Evolutionary conservation across 805 yeast genomes (phyloP).

Genomic region (Candida xiaguanensis): DNA sequence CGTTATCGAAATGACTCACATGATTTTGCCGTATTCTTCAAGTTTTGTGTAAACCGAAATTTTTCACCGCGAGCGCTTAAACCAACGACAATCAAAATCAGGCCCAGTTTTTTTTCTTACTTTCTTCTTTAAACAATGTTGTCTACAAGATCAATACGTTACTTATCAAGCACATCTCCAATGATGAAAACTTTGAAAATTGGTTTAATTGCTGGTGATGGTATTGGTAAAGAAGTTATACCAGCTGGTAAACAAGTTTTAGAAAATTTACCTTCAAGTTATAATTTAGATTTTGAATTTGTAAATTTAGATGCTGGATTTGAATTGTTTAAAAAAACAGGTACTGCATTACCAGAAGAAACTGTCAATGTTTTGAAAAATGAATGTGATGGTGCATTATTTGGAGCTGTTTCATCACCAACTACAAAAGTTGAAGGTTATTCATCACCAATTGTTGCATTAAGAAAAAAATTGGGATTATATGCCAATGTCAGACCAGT

Average conservation of each 20-base stretch:
- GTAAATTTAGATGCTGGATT: slow-evolving; percentile 90
- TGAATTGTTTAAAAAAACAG: slow-evolving; percentile 91
- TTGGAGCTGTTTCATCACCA: slow-evolving; percentile 97
- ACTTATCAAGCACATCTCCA: slow-evolving; percentile 29
- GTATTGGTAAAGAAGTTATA: slow-evolving; percentile 95
- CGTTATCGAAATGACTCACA: not conserved
- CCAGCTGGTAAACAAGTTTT: slow-evolving; percentile 92
- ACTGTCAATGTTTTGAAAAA: slow-evolving; percentile 74
- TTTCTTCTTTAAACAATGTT: slow-evolving; percentile 14
- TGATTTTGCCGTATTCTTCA: not conserved
- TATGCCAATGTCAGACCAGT: slow-evolving; percentile 98
- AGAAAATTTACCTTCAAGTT: slow-evolving; percentile 74
- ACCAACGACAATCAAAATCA: not conserved
- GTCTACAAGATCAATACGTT: slow-evolving; percentile 20
- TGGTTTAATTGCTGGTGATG: slow-evolving; percentile 95
- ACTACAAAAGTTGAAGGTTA: slow-evolving; percentile 91
- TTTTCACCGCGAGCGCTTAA: slow-evolving; percentile 5
- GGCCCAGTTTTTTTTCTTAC: not conserved
- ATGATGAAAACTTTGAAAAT: slow-evolving; percentile 35
- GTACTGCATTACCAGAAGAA: slow-evolving; percentile 90
- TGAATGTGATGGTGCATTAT: slow-evolving; percentile 94
- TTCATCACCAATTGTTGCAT: slow-evolving; percentile 98
- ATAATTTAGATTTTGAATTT: slow-evolving; percentile 78
- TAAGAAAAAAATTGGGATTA: slow-evolving; percentile 89
- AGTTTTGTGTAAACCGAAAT: slow-evolving; percentile 1